A percentile compares a stretch with the other conserved stretches of the same genome.
phyloP scores from a whole-genome alignment of 345 rosid species.

The Rhizophora apiculata region DNA sequence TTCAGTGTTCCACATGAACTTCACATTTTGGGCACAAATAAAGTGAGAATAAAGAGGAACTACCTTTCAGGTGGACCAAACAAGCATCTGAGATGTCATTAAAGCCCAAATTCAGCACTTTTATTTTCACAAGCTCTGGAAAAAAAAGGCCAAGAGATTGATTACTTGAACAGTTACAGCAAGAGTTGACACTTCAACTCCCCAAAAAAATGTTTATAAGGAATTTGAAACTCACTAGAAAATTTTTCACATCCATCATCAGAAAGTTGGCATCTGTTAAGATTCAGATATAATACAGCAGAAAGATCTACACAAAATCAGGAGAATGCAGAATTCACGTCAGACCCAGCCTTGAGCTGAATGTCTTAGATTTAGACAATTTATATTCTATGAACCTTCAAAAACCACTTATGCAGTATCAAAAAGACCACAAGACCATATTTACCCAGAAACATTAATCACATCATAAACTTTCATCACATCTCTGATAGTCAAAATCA shows the following conservation, averaged over 20 bases:
- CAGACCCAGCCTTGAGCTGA: not conserved
- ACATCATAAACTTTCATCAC: not conserved
- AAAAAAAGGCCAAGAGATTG: constrained; percentile 1
- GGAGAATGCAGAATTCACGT: not conserved
- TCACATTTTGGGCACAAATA: not conserved
- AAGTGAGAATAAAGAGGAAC: not conserved
- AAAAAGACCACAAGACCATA: too few species aligned
- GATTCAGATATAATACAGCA: constrained; percentile 61
- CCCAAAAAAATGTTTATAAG: not conserved
- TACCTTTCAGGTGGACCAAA: constrained; percentile 79
- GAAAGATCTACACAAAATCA: constrained; percentile 50
- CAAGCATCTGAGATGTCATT: constrained; percentile 74
- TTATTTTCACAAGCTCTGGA: constrained; percentile 57
- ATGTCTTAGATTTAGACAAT: not conserved
- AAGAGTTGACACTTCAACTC: too few species aligned
- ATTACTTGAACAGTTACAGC: not conserved
- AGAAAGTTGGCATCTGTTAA: constrained; percentile 67
- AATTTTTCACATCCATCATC: constrained; percentile 79
- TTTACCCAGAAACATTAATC: too few species aligned
- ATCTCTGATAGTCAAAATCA: not conserved
- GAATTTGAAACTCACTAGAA: constrained; percentile 49
- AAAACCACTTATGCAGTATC: too few species aligned
- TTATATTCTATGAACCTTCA: not conserved
- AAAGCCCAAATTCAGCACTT: constrained; percentile 78
- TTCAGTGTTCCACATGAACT: not conserved